Evolutionary conservation across 345 rosid genomes (phyloP).

Genomic region (Adansonia digitata): DNA sequence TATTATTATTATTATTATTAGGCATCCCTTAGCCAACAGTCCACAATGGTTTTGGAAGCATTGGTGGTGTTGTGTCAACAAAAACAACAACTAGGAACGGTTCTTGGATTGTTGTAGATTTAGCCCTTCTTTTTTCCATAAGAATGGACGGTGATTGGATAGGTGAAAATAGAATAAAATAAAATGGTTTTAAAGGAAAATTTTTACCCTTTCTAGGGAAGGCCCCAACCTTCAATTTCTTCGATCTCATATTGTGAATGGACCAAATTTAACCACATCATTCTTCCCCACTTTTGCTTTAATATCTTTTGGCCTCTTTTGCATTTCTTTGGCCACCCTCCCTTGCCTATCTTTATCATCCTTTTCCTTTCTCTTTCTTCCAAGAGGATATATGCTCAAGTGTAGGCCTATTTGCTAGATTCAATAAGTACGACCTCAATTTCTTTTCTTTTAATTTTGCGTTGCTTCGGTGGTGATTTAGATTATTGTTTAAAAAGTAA

Average conservation of each 20-base stretch:
- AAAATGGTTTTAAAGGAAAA: too few species aligned
- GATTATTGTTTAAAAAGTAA: too few species aligned
- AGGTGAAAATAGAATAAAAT: neutral
- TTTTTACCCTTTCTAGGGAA: neutral
- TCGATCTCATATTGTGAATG: neutral
- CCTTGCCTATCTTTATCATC: neutral
- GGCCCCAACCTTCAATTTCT: neutral
- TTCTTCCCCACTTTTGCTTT: neutral
- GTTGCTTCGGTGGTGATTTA: too few species aligned
- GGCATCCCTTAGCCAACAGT: neutral
- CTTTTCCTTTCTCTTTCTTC: neutral
- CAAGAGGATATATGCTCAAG: neutral
- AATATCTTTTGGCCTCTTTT: neutral
- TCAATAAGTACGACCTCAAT: too few species aligned
- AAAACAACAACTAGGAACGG: conserved; percentile 19
- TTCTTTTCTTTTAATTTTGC: too few species aligned
- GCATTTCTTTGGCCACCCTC: neutral
- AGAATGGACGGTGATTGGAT: neutral
- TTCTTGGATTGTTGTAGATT: conserved; percentile 14
- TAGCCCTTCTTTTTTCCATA: neutral
- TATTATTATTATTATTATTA: neutral
- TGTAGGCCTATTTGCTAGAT: neutral
- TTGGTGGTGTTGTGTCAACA: conserved; percentile 24
- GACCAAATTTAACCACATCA: conserved; percentile 17
- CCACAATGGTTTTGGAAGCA: conserved; percentile 23